Conservation (phyloP, 345 rosid genomes). For the Syzygium aqueum region DNA sequence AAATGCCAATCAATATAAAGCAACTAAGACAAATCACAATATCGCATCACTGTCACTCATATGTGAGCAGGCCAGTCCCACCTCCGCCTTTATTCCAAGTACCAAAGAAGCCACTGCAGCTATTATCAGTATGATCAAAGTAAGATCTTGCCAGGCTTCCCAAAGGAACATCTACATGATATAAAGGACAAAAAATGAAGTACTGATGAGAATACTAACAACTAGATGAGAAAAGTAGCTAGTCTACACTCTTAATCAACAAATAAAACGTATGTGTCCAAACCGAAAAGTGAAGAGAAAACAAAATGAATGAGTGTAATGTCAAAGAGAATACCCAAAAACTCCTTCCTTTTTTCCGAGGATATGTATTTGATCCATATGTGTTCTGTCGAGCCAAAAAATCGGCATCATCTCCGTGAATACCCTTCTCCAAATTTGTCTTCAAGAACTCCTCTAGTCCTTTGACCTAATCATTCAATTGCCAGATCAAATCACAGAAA, state of each 20-base stretch:
- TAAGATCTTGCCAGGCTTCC: slow-evolving; percentile 91
- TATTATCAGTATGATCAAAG: slow-evolving; percentile 75
- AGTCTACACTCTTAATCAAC: not conserved
- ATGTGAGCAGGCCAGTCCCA: slow-evolving; percentile 13
- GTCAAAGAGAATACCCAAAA: slow-evolving; percentile 50
- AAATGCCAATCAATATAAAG: not conserved
- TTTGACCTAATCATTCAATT: slow-evolving; percentile 37
- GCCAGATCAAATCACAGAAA: not conserved
- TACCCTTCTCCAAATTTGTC: slow-evolving; percentile 73
- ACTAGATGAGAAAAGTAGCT: not conserved
- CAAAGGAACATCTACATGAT: slow-evolving; percentile 63
- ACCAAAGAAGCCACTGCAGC: slow-evolving; percentile 95
- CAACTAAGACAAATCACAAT: not conserved
- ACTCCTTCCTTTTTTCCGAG: slow-evolving; percentile 80
- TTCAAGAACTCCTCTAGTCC: slow-evolving; percentile 56
- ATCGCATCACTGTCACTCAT: not conserved
- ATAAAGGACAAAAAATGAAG: not conserved
- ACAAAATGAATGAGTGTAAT: not conserved
- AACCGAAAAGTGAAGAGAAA: not conserved
- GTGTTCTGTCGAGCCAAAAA: slow-evolving; percentile 43
- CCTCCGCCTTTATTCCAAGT: slow-evolving; percentile 96
- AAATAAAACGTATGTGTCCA: not conserved
- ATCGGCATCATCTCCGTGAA: slow-evolving; percentile 64
- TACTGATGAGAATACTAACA: not conserved
- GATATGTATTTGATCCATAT: slow-evolving; percentile 94